A percentile compares a stretch with the other conserved stretches of the same genome.
phyloP scores from a whole-genome alignment of 2,329 filamentous ascomycete genomes.

The Aspergillus tanneri region DNA sequence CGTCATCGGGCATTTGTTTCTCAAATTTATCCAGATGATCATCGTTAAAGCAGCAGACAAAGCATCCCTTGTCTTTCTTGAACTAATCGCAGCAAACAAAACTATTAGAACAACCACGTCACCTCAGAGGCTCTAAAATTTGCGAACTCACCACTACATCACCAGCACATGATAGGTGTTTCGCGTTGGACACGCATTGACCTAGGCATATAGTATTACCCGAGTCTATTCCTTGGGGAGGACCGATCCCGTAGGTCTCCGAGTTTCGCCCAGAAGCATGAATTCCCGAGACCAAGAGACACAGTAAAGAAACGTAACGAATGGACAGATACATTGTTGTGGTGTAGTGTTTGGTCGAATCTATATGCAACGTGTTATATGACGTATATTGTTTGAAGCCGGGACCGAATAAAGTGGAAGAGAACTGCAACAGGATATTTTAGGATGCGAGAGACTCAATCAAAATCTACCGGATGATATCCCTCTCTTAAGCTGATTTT shows the following conservation, averaged over 20 bases:
- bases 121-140: too few species aligned
- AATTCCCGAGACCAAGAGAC: slow-evolving; percentile 16
- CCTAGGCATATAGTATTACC: slow-evolving; percentile 14
- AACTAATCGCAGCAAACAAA: slow-evolving; percentile 3
- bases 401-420: too few species aligned
- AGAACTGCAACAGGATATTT: too few species aligned
- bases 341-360: neutral
- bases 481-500: too few species aligned
- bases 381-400: too few species aligned
- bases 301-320: slow-evolving; percentile 16
- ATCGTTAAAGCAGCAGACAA: slow-evolving; percentile 14
- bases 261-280: neutral
- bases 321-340: slow-evolving; percentile 19
- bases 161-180: slow-evolving; percentile 1
- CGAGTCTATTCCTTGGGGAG: slow-evolving; percentile 10
- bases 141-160: neutral
- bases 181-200: slow-evolving; percentile 1
- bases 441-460: too few species aligned
- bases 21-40: slow-evolving; percentile 5
- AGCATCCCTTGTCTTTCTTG: slow-evolving; percentile 15
- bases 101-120: neutral
- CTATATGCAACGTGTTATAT: neutral
- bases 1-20: neutral
- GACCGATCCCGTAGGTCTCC: neutral
- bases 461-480: too few species aligned